Percentiles rank a stretch among this genome's conserved stretches.
These are phyloP conservation scores for Fusarium hostae DNA, from an alignment of 2,329 filamentous ascomycete species.

Conservation along the genomic window DNA sequence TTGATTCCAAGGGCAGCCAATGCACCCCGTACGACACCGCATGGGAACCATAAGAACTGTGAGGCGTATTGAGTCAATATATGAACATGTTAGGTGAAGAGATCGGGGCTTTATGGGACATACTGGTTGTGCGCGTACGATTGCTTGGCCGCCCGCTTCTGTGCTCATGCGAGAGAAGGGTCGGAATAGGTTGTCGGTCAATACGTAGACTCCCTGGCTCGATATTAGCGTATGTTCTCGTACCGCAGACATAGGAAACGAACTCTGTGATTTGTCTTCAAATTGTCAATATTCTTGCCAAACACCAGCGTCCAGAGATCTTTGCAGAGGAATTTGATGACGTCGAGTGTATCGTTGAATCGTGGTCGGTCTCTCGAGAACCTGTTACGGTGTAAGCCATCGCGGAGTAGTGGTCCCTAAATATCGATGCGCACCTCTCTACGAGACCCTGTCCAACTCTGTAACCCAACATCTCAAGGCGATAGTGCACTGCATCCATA, in stretches of 20 bases:
- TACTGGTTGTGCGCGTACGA: conserved; percentile 82
- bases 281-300: conserved; percentile 96
- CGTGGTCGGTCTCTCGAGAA: conserved; percentile 86
- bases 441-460: conserved; percentile 91
- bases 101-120: conserved; percentile 43
- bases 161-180: conserved; percentile 92
- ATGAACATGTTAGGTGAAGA: background rate
- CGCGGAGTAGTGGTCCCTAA: background rate
- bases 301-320: conserved; percentile 96
- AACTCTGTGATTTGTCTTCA: conserved; percentile 96
- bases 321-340: conserved; percentile 99
- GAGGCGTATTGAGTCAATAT: conserved; percentile 8
- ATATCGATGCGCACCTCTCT: conserved; percentile 71
- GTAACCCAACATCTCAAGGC: conserved; percentile 87
- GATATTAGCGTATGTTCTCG: conserved; percentile 6
- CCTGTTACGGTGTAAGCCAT: conserved; percentile 61
- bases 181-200: conserved; percentile 92
- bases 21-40: conserved; percentile 91
- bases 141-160: conserved; percentile 77
- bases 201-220: conserved; percentile 85
- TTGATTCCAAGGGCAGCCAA: conserved; percentile 90
- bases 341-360: conserved; percentile 91
- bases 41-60: conserved; percentile 94
- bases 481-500: conserved; percentile 84
- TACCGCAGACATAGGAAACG: conserved; percentile 32